phyloP scores from a whole-genome alignment of 768 basidiomycete genomes.

The Macrolepiota dolichaula region DNA sequence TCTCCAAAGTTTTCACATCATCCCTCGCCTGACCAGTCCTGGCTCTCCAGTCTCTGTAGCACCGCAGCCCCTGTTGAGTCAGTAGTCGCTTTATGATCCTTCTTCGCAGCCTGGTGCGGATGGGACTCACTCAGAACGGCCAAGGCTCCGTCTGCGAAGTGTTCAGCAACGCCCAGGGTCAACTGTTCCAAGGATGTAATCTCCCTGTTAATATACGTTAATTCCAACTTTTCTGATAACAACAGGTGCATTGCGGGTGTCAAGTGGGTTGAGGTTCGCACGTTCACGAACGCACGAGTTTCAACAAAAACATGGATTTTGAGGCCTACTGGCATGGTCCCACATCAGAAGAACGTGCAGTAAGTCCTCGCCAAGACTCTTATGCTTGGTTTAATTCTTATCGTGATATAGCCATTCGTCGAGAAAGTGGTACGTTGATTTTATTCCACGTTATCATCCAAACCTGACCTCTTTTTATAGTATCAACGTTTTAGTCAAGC shows the following conservation, averaged over 20 bases:
- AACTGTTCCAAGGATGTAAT: neutral
- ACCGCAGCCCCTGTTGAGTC: neutral
- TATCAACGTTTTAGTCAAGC: neutral
- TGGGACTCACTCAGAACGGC: neutral
- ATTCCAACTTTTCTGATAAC: neutral
- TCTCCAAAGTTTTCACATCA: too few relatives aligned
- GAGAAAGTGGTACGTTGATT: neutral
- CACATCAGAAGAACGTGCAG: neutral
- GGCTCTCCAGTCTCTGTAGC: neutral
- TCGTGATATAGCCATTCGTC: neutral
- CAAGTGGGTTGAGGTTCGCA: neutral
- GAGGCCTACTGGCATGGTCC: neutral
- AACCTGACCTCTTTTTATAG: neutral
- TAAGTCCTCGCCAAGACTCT: neutral
- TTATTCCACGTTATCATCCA: neutral
- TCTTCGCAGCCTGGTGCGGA: neutral
- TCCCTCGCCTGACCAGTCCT: too few relatives aligned
- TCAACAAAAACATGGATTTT: neutral
- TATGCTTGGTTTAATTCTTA: neutral
- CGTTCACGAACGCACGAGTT: neutral
- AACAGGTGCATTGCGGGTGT: neutral
- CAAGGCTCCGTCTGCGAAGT: neutral
- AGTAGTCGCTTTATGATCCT: neutral
- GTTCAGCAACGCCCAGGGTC: neutral
- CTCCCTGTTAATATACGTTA: neutral